Percentiles rank a stretch among this genome's conserved stretches.
These are phyloP conservation scores for Lachancea meyersii DNA, from an alignment of 805 yeast species.

Conservation along the genomic window DNA sequence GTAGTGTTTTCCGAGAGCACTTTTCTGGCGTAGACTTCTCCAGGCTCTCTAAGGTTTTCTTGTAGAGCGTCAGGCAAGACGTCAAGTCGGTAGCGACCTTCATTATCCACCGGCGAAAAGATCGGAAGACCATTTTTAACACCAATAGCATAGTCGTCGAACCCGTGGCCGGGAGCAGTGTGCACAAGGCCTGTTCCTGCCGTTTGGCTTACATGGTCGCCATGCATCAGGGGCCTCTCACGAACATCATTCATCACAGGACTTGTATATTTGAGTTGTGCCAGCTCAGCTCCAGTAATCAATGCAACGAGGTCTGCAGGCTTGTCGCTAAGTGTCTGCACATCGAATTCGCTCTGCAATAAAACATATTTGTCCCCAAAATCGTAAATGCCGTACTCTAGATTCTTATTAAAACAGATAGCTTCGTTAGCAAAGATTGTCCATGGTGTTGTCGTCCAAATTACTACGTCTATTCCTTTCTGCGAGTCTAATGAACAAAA, in stretches of 20 bases:
- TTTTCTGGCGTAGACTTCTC: constrained; percentile 38
- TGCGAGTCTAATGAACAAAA: not conserved
- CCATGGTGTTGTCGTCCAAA: constrained; percentile 99
- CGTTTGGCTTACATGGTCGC: constrained; percentile 69
- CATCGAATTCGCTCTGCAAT: constrained; percentile 49
- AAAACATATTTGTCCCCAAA: constrained; percentile 41
- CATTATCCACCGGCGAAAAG: constrained; percentile 71
- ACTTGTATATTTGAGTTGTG: constrained; percentile 45
- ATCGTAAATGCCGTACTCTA: constrained; percentile 50
- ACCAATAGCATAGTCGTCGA: constrained; percentile 81
- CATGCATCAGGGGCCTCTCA: constrained; percentile 60
- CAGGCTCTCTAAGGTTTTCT: constrained; percentile 14
- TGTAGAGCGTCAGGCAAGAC: constrained; percentile 31
- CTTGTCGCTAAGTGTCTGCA: constrained; percentile 23
- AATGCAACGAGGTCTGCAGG: constrained; percentile 18
- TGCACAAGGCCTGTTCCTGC: constrained; percentile 97
- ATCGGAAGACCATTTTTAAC: constrained; percentile 48
- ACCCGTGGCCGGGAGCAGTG: constrained; percentile 97
- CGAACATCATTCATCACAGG: constrained; percentile 40
- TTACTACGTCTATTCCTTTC: constrained; percentile 38
- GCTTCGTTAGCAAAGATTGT: constrained; percentile 86
- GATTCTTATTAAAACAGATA: constrained; percentile 56
- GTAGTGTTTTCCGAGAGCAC: constrained; percentile 58
- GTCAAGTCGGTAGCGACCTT: constrained; percentile 57
- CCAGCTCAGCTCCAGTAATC: constrained; percentile 37